Evolutionary conservation across 2,329 filamentous ascomycete species (phyloP), one percentile per base, ranked within the genome.

Genomic region (Bipolaris cookei): DNA sequence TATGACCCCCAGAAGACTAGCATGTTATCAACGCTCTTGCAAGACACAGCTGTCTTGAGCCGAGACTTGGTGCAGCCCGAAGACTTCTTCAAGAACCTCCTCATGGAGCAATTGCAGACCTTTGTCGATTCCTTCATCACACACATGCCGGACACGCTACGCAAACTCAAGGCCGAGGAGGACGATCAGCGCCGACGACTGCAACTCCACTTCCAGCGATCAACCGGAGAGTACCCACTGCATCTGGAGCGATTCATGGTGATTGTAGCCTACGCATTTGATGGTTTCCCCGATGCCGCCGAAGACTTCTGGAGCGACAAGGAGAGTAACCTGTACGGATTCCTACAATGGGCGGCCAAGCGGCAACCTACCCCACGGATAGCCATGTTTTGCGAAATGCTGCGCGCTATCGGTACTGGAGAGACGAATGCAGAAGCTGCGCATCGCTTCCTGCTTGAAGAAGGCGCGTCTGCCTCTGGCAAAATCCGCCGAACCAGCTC

Each of bases 261-360:
- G 62, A 88, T 98, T 60, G 94, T 98, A 58, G 90, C 95, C 3
- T 97, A 95, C 71, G 86, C 92, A 4, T 99, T 94, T 70, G 91
- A 98, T 69, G 87, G 89, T 28, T 89, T 92, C 34, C 86, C 90
- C 14, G 91, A 97, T 49, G 90, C 92, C 23, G 91, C 93, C 8
- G 87, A 91, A 69, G 90, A 88, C 30, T 98, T 98, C 66, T 99
- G 95, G 95, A 85, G 86, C 30, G 93, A 97, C 71, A 88, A 90
- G 1, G 95, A 99, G 68, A 92, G 92, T 71, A 97, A 97, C 66
- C 81, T 99, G 30, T 91, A 93, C 61, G 95, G 95, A 0, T 99
- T 99, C 73, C 84, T 99, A 73, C 91, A 96, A 63, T 99, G 95
- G 95, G 91, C 93, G n/a, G 97, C 95, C 3, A 89, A 92, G 66